Evolutionary conservation across 495 filamentous ascomycete species (phyloP).

Genomic region (Massariosphaeria phaeospora): DNA sequence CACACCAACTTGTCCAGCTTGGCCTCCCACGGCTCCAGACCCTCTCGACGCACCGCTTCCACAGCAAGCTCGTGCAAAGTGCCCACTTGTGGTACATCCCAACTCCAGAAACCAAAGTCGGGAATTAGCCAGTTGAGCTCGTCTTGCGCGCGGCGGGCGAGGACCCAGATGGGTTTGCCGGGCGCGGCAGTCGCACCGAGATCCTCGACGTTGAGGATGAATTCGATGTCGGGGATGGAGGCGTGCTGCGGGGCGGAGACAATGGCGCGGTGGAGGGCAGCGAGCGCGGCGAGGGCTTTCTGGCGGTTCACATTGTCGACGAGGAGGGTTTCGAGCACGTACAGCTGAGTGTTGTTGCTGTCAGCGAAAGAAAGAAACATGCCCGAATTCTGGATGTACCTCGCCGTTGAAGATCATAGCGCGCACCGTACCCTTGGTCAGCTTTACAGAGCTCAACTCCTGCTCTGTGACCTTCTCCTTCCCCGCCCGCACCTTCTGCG

Average conservation of each 20-base stretch:
- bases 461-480: conserved; percentile 36
- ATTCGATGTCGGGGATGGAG: conserved; percentile 57
- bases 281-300: conserved; percentile 44
- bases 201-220: conserved; percentile 54
- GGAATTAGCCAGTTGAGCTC: conserved; percentile 64
- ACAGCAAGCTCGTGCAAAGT: conserved; percentile 50
- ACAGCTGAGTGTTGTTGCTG: conserved; percentile 29
- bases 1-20: conserved; percentile 66
- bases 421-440: conserved; percentile 31
- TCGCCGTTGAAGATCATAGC: conserved; percentile 34
- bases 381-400: too few species aligned
- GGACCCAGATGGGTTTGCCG: conserved; percentile 48
- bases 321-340: conserved; percentile 29
- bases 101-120: conserved; percentile 75
- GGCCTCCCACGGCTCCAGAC: conserved; percentile 35
- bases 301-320: conserved; percentile 41
- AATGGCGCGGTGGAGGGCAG: conserved; percentile 46
- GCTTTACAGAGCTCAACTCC: conserved; percentile 13
- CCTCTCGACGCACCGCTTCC: conserved; percentile 42
- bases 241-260: conserved; percentile 44
- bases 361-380: too few species aligned
- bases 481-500: conserved; percentile 27
- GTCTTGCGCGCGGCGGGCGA: conserved; percentile 45
- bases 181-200: conserved; percentile 43
- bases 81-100: conserved; percentile 58